phyloP scores from a whole-genome alignment of 495 filamentous ascomycete genomes.

The Penicillium coffeae region DNA sequence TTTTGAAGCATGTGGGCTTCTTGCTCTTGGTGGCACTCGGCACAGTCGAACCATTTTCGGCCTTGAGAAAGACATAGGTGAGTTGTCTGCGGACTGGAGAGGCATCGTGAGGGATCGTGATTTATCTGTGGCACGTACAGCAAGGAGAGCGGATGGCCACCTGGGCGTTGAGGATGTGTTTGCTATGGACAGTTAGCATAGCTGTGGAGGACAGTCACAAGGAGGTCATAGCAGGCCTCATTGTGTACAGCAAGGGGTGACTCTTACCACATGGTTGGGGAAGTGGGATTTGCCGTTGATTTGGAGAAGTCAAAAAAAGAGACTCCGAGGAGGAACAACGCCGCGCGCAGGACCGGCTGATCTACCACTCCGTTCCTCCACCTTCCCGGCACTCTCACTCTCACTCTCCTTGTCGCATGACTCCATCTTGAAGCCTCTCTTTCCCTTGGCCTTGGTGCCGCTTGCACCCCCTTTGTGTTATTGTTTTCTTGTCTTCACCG shows the following conservation, averaged over 20 bases:
- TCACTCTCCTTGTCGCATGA: conserved; percentile 5
- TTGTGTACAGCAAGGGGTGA: conserved; percentile 34
- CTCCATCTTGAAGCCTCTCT: not conserved
- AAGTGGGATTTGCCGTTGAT: not conserved
- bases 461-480: conserved; percentile 2
- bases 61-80: conserved; percentile 94
- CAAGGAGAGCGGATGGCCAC: conserved; percentile 93
- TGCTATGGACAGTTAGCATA: conserved; percentile 47
- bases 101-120: not conserved
- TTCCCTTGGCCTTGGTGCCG: conserved; percentile 14
- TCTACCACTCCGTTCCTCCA: conserved; percentile 29
- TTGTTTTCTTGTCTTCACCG: not conserved
- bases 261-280: conserved; percentile 28
- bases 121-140: conserved; percentile 53
- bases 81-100: conserved; percentile 82
- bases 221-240: not conserved
- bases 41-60: conserved; percentile 98
- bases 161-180: conserved; percentile 97
- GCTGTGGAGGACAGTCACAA: not conserved
- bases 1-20: conserved; percentile 73
- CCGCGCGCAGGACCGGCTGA: conserved; percentile 25
- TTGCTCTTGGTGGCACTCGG: conserved; percentile 84
- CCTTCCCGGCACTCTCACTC: conserved; percentile 22
- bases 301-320: not conserved
- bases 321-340: conserved; percentile 11